Percentiles rank a stretch among this genome's conserved stretches.
Conservation (phyloP, 139 green algal genomes). For the Tetraselmis chui region DNA sequence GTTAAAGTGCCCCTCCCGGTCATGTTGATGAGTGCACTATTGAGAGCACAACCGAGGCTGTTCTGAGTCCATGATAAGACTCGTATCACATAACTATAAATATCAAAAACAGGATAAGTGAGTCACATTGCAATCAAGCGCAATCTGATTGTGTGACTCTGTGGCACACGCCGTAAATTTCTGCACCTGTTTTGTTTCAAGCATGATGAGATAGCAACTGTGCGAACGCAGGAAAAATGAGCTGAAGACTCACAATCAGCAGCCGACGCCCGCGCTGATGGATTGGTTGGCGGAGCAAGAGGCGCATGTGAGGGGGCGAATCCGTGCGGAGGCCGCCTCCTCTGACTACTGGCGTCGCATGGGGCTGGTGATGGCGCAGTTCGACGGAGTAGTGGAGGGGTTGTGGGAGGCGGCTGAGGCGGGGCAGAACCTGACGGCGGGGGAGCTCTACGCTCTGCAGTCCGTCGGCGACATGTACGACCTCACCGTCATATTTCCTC, state of each 20-base stretch:
- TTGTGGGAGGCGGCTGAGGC: conserved; percentile 14
- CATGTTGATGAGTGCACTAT: too few species aligned
- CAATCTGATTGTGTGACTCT: too few species aligned
- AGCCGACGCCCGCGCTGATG: conserved; percentile 17
- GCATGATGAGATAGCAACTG: too few species aligned
- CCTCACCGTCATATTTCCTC: conserved; percentile 30
- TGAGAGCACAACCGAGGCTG: too few species aligned
- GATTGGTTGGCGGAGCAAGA: conserved; percentile 20
- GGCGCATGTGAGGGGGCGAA: background rate
- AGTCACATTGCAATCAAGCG: too few species aligned
- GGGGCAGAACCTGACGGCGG: conserved; percentile 20
- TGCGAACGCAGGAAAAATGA: conserved; percentile 22
- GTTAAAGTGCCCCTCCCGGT: too few species aligned
- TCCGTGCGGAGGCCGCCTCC: background rate
- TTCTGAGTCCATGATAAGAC: too few species aligned
- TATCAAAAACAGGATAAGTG: too few species aligned
- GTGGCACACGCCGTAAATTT: too few species aligned
- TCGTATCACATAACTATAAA: too few species aligned
- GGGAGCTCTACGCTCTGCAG: conserved; percentile 31
- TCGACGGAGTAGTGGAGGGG: conserved; percentile 26
- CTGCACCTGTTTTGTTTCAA: too few species aligned
- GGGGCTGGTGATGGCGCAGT: conserved; percentile 32
- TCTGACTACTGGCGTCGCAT: conserved; percentile 24
- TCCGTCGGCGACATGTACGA: conserved; percentile 34
- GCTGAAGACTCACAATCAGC: conserved; percentile 7